Evolutionary conservation across 2,329 filamentous ascomycete genomes (phyloP), one percentile per base, ranked within the genome.

Genomic region (Pyricularia sp.): DNA sequence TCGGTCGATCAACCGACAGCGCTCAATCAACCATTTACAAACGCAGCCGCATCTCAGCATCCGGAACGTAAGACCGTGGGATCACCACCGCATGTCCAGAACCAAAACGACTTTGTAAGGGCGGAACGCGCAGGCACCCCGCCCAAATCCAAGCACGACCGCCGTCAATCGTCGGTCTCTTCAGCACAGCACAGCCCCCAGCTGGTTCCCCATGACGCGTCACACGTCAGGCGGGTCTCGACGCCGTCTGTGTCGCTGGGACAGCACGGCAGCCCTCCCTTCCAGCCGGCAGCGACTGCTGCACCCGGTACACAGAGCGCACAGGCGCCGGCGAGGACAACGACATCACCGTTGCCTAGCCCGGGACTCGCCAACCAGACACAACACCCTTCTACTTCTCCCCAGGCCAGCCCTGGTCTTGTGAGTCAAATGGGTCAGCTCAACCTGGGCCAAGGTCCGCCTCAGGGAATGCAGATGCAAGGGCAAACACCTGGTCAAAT

Each of bases 101-200:
- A n/a, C 5, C 31, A 24, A 16, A 26, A 30, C 13, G 31, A 64
- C 4, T 16, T 57, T 12, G 49, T 19, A 7, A 24, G 6, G 10
- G 8, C n/a, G 53, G 59, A 59, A 60, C 28, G 64, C 22, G 9
- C 64, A 16, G 24, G 12, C 6, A 30, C 55, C 3, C 55, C 55
- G 16, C 10, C 55, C 10, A 59, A 30, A 10, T 13, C 24, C 12
- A 28, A 28, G 22, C 55, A 59, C 28, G 60, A 59, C 8, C 44
- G 55, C 30, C 55, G 53, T 4, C 60, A 60, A 33, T 55, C 19
- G 33, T 66, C 65, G 5, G 40, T 66, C 22, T 64, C 65, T 2
- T 63, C 65, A 3, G 60, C 55, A 8, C 24, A 59, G 13, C 65
- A 66, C 28, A 64, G 57, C 62, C 65, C 65, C 5, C 65, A 64